These are phyloP conservation scores for Mycena filopes DNA, from an alignment of 768 basidiomycete genomes.

Conservation along the genomic window DNA sequence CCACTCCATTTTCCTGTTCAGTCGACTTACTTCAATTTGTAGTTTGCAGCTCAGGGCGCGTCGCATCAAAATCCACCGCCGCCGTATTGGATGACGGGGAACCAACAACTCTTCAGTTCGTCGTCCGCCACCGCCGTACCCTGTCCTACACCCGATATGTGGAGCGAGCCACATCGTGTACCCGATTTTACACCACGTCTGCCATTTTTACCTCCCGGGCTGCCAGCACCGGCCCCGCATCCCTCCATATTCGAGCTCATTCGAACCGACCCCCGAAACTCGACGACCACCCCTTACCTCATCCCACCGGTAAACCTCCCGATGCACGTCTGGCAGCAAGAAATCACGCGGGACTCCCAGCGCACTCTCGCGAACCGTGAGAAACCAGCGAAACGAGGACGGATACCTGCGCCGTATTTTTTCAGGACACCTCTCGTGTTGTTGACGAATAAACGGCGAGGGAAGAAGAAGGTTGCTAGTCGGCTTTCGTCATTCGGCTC, in stretches of 20 bases:
- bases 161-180: not conserved
- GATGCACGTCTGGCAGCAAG: constrained; percentile 12
- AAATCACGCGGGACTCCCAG: not conserved
- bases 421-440: constrained; percentile 6
- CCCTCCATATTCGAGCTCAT: constrained; percentile 30
- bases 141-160: not conserved
- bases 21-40: not conserved
- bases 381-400: not conserved
- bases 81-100: too few relatives aligned
- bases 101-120: too few relatives aligned
- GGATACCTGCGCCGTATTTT: constrained; percentile 5
- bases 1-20: not conserved
- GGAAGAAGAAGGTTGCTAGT: not conserved
- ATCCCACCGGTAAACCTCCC: constrained; percentile 8
- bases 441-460: not conserved
- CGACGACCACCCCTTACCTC: not conserved
- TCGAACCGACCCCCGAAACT: not conserved
- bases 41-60: not conserved
- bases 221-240: not conserved
- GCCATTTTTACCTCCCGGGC: not conserved
- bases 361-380: not conserved
- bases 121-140: too few relatives aligned
- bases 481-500: not conserved
- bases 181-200: not conserved
- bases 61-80: not conserved